Evolutionary conservation across 495 filamentous ascomycete species (phyloP).

Genomic region (Letharia columbiana): DNA sequence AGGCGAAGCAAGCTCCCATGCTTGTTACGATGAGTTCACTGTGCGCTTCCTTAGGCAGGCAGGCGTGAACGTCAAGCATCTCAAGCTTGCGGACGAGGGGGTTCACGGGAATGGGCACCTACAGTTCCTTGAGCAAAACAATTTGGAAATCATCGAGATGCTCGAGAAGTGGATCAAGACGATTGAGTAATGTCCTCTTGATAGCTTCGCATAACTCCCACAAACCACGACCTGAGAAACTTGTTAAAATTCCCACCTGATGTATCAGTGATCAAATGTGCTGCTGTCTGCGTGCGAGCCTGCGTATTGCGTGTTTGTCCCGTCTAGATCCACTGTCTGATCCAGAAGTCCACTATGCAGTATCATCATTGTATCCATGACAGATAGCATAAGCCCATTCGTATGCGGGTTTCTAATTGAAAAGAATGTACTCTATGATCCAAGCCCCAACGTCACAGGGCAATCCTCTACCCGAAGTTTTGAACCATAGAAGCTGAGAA

Average conservation of each 20-base stretch:
- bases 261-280: neutral
- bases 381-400: too few species aligned
- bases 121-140: constrained; percentile 29
- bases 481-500: too few species aligned
- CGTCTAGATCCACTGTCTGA: too few species aligned
- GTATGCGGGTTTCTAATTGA: too few species aligned
- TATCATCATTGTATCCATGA: too few species aligned
- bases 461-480: too few species aligned
- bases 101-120: constrained; percentile 31
- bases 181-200: neutral
- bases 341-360: neutral
- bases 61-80: constrained; percentile 23
- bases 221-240: neutral
- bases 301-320: neutral
- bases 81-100: constrained; percentile 25
- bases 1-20: constrained; percentile 27
- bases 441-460: too few species aligned
- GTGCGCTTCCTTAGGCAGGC: constrained; percentile 27
- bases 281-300: neutral
- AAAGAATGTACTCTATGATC: too few species aligned
- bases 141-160: constrained; percentile 22
- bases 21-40: constrained; percentile 29
- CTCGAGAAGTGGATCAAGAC: constrained; percentile 18
- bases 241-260: neutral
- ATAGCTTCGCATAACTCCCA: neutral